These are phyloP conservation scores for Corynascus novoguineensis DNA, from an alignment of 495 filamentous ascomycete species.

Conservation along the genomic window DNA sequence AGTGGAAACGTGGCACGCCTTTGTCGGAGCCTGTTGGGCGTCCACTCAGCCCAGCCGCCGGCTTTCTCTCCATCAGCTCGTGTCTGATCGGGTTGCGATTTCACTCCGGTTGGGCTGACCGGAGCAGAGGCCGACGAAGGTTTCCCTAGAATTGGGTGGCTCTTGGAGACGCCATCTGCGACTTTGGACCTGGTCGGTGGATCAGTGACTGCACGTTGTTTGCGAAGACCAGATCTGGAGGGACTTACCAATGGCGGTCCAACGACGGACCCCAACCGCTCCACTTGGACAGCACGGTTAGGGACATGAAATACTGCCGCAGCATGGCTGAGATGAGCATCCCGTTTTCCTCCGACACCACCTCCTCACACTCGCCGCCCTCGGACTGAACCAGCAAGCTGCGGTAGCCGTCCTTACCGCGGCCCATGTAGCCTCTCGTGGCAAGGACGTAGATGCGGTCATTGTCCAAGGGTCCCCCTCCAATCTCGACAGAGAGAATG, in stretches of 20 bases:
- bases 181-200: constrained; percentile 28
- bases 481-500: constrained; percentile 57
- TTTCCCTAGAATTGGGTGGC: constrained; percentile 27
- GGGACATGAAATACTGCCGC: constrained; percentile 80
- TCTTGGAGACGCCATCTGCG: constrained; percentile 39
- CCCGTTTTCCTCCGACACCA: constrained; percentile 80
- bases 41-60: constrained; percentile 35
- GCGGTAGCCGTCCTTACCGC: constrained; percentile 76
- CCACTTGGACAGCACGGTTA: constrained; percentile 76
- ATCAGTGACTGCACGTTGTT: background rate
- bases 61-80: background rate
- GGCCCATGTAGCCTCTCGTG: constrained; percentile 79
- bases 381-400: constrained; percentile 63
- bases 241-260: constrained; percentile 51
- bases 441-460: constrained; percentile 59
- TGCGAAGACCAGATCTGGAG: background rate
- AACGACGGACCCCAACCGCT: constrained; percentile 53
- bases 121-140: constrained; percentile 1
- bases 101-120: constrained; percentile 8
- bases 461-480: constrained; percentile 52
- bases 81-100: background rate
- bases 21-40: constrained; percentile 42
- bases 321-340: constrained; percentile 78
- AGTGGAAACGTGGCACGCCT: constrained; percentile 26
- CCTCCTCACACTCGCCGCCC: constrained; percentile 66